phyloP scores from a whole-genome alignment of 768 basidiomycete species.

The Daedaleopsis sinensis region DNA sequence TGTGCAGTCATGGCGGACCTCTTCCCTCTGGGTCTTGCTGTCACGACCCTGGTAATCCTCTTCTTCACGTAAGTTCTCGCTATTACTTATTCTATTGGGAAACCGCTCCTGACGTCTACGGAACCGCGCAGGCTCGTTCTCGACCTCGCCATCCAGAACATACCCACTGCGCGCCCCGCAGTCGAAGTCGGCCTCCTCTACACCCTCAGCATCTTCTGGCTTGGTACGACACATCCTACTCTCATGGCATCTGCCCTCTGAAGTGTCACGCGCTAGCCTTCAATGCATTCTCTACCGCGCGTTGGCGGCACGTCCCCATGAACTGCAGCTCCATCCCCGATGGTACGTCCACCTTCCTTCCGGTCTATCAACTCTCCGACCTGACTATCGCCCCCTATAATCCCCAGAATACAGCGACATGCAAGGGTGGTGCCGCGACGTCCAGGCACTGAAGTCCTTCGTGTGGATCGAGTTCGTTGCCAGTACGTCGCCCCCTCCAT shows the following conservation, averaged over 20 bases:
- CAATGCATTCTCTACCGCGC: conserved; percentile 62
- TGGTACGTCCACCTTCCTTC: conserved; percentile 34
- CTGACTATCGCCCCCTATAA: neutral
- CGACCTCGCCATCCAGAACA: conserved; percentile 44
- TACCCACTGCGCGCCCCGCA: conserved; percentile 49
- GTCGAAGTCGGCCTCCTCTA: conserved; percentile 51
- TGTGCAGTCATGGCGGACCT: conserved; percentile 55
- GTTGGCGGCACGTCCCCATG: conserved; percentile 53
- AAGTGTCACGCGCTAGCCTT: conserved; percentile 39
- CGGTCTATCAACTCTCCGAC: neutral
- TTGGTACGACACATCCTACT: conserved; percentile 38
- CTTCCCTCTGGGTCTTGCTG: conserved; percentile 62
- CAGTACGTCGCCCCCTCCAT: conserved; percentile 39
- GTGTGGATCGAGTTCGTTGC: conserved; percentile 62
- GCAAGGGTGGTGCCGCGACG: conserved; percentile 54
- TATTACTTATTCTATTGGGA: neutral
- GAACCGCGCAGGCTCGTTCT: conserved; percentile 40
- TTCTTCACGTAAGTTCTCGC: conserved; percentile 41
- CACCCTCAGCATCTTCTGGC: conserved; percentile 54
- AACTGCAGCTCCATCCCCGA: conserved; percentile 51
- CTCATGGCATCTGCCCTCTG: neutral
- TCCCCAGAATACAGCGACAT: conserved; percentile 44
- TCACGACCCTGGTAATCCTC: conserved; percentile 49
- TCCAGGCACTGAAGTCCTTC: conserved; percentile 57
- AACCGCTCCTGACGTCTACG: neutral